Evolutionary conservation across 306 rosid genomes (phyloP).

Genomic region (Chamaecrista fasciculata): DNA sequence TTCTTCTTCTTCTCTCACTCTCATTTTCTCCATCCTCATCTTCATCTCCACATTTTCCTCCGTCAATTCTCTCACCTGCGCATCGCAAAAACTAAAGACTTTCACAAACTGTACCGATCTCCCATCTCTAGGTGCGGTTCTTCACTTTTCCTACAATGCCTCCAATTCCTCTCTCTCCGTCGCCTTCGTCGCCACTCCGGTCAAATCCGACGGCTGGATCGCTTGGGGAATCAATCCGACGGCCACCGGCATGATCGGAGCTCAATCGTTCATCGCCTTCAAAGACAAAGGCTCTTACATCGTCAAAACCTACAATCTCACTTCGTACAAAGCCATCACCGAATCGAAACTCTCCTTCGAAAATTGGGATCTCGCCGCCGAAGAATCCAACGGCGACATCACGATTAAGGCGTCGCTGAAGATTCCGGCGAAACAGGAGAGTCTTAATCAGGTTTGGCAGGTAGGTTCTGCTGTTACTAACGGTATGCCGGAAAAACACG

Average conservation of each 20-base stretch:
- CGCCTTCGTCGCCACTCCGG: conserved; percentile 50
- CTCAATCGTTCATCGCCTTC: conserved; percentile 57
- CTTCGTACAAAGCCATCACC: not conserved
- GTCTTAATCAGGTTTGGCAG: conserved; percentile 64
- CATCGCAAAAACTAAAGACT: conserved; percentile 37
- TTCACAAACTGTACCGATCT: conserved; percentile 62
- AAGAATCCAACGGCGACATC: not conserved
- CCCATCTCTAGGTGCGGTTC: conserved; percentile 39
- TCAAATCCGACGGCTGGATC: conserved; percentile 49
- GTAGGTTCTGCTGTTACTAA: conserved; percentile 46
- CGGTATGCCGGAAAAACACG: conserved; percentile 24
- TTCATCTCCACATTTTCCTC: conserved; percentile 30
- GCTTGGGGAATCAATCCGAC: conserved; percentile 76
- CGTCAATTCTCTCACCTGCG: conserved; percentile 39
- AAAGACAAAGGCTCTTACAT: not conserved
- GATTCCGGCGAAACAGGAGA: conserved; percentile 38
- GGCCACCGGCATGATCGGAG: conserved; percentile 49
- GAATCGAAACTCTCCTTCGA: conserved; percentile 32
- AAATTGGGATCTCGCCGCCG: conserved; percentile 36
- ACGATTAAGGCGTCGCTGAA: conserved; percentile 44
- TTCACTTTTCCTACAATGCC: conserved; percentile 56
- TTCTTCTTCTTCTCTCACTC: not conserved
- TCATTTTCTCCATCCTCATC: conserved; percentile 15
- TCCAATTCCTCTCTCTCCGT: conserved; percentile 60
- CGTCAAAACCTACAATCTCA: conserved; percentile 42